Conservation (phyloP, 75 land plant species). For the Chamaecyparis obtusa region DNA sequence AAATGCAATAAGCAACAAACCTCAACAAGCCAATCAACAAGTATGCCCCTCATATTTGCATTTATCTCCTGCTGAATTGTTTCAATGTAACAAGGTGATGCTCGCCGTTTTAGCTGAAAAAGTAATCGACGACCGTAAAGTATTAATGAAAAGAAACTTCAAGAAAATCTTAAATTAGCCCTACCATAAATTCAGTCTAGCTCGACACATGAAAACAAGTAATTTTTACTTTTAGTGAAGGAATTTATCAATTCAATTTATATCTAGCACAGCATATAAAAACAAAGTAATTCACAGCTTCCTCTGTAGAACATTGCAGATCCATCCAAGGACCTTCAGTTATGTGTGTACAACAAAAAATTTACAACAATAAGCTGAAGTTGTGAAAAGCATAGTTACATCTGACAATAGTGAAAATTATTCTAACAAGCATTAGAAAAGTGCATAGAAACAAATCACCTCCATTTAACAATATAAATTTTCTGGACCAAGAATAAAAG, state of each 20-base stretch:
- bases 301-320: neutral
- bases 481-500: neutral
- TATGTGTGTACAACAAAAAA: neutral
- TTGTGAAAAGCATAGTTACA: neutral
- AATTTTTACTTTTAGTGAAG: neutral
- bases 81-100: constrained; percentile 18
- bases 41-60: constrained; percentile 22
- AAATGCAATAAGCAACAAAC: constrained; percentile 9
- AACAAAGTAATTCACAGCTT: neutral
- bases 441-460: neutral
- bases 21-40: constrained; percentile 31
- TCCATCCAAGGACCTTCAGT: neutral
- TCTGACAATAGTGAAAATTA: neutral
- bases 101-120: constrained; percentile 26
- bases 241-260: neutral
- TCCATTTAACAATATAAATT: neutral
- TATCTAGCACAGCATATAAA: neutral
- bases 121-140: neutral
- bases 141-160: neutral
- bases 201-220: neutral
- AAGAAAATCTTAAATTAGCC: neutral
- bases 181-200: neutral
- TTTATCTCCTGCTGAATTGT: constrained; percentile 24
- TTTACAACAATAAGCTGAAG: neutral
- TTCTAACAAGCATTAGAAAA: neutral